Base-by-base conservation (phyloP, 306 rosid species). In the Argentina anserina region DNA sequence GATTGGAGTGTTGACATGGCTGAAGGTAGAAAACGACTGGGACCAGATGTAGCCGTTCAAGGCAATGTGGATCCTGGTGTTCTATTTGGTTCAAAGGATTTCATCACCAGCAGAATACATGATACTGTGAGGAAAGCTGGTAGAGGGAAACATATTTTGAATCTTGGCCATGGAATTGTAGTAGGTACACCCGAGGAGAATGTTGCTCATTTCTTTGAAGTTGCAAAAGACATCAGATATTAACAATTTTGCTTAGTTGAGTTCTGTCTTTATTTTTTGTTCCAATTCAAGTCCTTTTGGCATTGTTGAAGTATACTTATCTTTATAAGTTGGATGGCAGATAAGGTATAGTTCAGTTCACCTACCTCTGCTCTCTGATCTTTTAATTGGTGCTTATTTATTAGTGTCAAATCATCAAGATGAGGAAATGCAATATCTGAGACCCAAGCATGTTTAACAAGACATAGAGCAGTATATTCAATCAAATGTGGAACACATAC, bases 1-100 rank as follows among this genome's bases (percentile, higher is more conserved):
- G 99, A 94, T 65, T 94, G 99, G 99, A 94, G 97, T 0, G 97
- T 94, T 23, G 99, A 94, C 65, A 94, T 94, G 96, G 97, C 96
- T 0, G 99, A 94, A 46, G 99, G 99, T 33, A 87, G 97, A 82
- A 84, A 70, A 75, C 75, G 99, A 78, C 70, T 94, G 39, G 99
- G 97, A 74, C 74, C 90, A 42, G 72, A 91, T 70, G 72, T 82
- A 75, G 95, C 95, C n/a, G 94, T 94, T 18, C 99, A 94, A 76
- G 99, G 99, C 13, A 94, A 94, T 12, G 89, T 94, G 71, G 99
- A 94, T 76, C 99, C 99, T 15, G 97, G 99, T 65, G 97, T 94
- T 79, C 96, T 94, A 11, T 91, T 94, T 17, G 99, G 99, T 71
- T 90, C 97, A 29, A 94, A 91, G 75, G 93, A 91, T 18, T 86